Evolutionary conservation across 495 filamentous ascomycete genomes (phyloP), one percentile per base, ranked within the genome.

Genomic region (Delitschia confertaspora): DNA sequence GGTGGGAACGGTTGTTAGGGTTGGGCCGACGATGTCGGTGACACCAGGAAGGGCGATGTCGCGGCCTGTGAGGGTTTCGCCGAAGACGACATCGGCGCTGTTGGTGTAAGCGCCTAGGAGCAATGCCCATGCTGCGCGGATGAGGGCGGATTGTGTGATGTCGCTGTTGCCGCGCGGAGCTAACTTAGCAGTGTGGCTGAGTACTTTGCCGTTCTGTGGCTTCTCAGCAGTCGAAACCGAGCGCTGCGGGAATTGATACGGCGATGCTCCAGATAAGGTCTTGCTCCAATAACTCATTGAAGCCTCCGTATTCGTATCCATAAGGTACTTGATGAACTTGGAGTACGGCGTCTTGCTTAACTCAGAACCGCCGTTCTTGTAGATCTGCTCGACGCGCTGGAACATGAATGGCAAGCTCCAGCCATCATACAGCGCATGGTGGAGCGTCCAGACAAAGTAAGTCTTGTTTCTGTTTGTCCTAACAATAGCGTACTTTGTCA

Each of bases 121-220:
- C 16, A 75, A 56, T 4, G 71, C 68, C 73, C 73, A 78, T 0
- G 71, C 73, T 24, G 72, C 71, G 26, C 70, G 65, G 11, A 78
- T 64, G 10, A 76, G 50, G 6, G 68, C 66, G 5, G 74, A 67
- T 0, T 66, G 36, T 1, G 72, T 76, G 27, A 71, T 58, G 13
- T 39, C 37, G 6, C 17, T 33, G 29, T 47, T 33, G 11, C 38
- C 32, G 21, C 39, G 24, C 0, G 38, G 29, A 27, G 36, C 14
- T 8, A 49, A 6, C 16, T 45, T 48, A 10, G 45, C 41, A 6
- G 22, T 47, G 32, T 57, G 49, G 5, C 34, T 19, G 19, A 45
- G 19, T 5, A 35, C 27, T 27, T 34, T 33, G 4, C 32, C 46
- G 14, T 45, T 40, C 1, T 38, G 45, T 16, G 33, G 10, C 17